Base-by-base conservation (phyloP, 1,284 basidiomycete species). In the Malassezia furfur region DNA sequence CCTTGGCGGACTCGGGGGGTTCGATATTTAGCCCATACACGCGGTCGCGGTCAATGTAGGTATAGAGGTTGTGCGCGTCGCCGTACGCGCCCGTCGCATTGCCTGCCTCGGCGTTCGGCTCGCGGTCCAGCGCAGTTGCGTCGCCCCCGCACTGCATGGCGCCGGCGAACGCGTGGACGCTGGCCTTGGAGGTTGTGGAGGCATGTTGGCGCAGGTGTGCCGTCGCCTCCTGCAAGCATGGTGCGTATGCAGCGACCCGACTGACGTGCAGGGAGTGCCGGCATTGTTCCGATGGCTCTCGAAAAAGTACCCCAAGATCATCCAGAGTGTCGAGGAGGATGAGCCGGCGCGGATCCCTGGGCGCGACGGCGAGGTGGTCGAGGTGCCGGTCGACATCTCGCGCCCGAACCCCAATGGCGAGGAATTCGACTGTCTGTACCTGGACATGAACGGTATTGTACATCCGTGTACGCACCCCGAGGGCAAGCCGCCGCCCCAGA, bases 381-480 rank as follows among this genome's bases (percentile, higher is more conserved):
- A 82, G 50, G 80, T 93, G 47, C 91, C 91, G 7, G 76, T 93
- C 54, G 85, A 91, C 75, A 93, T 88, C 64, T 81, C 84, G 37
- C 76, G 79, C 22, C 82, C 86, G 32, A 99, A 99, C 76, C 94
- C 94, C n/a, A 99, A 99, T 75, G 89, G 87, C 12, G 80, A 82
- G 59, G 94, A 99, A 78, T 91, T 93, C 63, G 94, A 98, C 78
- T 91, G 89, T 74, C 78, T 99, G 48, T 99, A 99, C 75, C 80
- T 96, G 63, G 66, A 76, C 57, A 75, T 75, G 73, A 75, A 75
- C 38, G 73, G 73, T 45, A 75, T 80, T 60, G 91, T 96, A 22
- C 93, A 98, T 78, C 93, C 93, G 6, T 96, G 93, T 83, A 96
- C 93, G 0, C 93, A 96, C 76, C 93, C 93, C 0, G 93, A 96